These are phyloP conservation scores for Alternaria atra DNA, from an alignment of 2,329 filamentous ascomycete genomes.

Conservation along the genomic window DNA sequence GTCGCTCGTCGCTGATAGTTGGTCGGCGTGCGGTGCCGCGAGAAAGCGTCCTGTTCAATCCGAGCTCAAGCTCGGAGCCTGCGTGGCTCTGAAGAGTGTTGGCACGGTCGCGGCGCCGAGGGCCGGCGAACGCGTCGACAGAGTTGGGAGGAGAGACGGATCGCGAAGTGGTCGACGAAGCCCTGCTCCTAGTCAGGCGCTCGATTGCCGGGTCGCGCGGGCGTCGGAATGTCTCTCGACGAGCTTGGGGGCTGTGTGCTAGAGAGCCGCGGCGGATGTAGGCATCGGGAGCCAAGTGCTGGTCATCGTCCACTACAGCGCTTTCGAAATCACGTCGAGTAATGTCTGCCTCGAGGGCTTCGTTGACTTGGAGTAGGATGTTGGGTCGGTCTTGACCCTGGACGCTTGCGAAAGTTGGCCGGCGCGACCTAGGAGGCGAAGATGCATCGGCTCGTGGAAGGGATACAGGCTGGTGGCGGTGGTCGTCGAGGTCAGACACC, in stretches of 20 bases:
- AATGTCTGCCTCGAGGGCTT: conserved; percentile 56
- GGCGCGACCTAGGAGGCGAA: conserved; percentile 59
- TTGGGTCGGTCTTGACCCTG: conserved; percentile 55
- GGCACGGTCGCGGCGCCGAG: conserved; percentile 81
- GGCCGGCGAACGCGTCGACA: conserved; percentile 94
- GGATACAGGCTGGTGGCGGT: conserved; percentile 73
- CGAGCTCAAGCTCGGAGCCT: conserved; percentile 63
- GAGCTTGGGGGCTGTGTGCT: conserved; percentile 49
- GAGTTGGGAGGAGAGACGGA: conserved; percentile 93
- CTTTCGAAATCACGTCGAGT: conserved; percentile 83
- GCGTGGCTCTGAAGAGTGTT: conserved; percentile 69
- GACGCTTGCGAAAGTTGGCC: conserved; percentile 78
- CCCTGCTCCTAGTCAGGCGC: conserved; percentile 53
- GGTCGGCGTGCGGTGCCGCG: conserved; percentile 69
- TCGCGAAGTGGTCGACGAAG: conserved; percentile 65
- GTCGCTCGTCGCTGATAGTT: conserved; percentile 67
- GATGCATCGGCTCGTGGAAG: conserved; percentile 69
- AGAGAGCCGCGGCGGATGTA: conserved; percentile 60
- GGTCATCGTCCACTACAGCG: conserved; percentile 80
- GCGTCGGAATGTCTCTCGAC: conserved; percentile 57
- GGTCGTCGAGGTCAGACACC: conserved; percentile 85
- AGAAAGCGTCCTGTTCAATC: conserved; percentile 76
- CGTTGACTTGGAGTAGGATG: conserved; percentile 56
- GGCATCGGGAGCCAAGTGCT: conserved; percentile 53
- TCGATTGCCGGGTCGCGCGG: conserved; percentile 47